These are phyloP conservation scores for Plasmodium coatneyi DNA, from an alignment of 169 alveolate species.

Conservation along the genomic window DNA sequence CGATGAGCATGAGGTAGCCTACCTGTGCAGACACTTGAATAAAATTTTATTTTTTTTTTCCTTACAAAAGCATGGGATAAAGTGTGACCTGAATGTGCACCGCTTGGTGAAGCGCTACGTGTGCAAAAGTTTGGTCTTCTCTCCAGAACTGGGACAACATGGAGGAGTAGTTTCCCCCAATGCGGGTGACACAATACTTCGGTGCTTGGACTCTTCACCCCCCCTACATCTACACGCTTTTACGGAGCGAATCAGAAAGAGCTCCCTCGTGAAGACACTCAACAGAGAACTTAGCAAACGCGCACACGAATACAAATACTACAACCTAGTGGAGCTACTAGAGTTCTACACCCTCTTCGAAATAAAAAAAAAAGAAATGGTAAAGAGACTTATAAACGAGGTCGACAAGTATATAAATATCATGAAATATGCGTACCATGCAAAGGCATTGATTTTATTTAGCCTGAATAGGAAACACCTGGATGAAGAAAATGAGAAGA, in stretches of 20 bases:
- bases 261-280: constrained; percentile 7
- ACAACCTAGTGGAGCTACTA: constrained; percentile 45
- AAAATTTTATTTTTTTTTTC: constrained; percentile 29
- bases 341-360: constrained; percentile 50
- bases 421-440: constrained; percentile 64
- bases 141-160: not conserved
- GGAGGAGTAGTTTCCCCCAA: not conserved
- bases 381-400: constrained; percentile 52
- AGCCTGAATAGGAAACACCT: constrained; percentile 31
- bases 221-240: not conserved
- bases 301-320: constrained; percentile 62
- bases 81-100: not conserved
- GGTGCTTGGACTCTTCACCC: not conserved
- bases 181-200: not conserved
- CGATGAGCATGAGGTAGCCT: constrained; percentile 57
- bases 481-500: constrained; percentile 36
- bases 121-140: constrained; percentile 41
- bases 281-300: constrained; percentile 13
- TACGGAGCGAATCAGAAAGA: not conserved
- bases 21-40: constrained; percentile 26
- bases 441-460: constrained; percentile 48
- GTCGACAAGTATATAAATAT: constrained; percentile 40
- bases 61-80: not conserved
- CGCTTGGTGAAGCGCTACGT: constrained; percentile 46
- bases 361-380: constrained; percentile 11